Evolutionary conservation across 768 basidiomycete species (phyloP).

Genomic region (Lactarius vividus): DNA sequence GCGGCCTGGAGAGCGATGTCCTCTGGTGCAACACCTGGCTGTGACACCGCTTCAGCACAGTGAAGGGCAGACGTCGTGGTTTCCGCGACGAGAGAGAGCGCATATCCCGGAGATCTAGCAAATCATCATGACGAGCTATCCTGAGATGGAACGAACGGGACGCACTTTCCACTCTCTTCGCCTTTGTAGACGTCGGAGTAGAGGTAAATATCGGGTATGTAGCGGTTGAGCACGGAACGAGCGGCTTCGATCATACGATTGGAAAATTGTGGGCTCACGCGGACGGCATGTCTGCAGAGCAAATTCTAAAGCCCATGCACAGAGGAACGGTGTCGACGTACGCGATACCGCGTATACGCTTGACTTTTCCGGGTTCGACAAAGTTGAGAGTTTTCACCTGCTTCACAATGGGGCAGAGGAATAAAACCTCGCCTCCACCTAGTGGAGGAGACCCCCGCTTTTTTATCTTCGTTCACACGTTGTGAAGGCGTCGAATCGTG

Average conservation of each 20-base stretch:
- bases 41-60: conserved; percentile 82
- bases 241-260: conserved; percentile 97
- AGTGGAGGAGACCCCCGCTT: conserved; percentile 88
- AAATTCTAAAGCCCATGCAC: conserved; percentile 4
- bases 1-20: conserved; percentile 86
- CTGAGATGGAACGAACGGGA: conserved; percentile 14
- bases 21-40: conserved; percentile 84
- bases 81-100: conserved; percentile 84
- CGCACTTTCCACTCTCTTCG: conserved; percentile 94
- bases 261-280: conserved; percentile 95
- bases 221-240: conserved; percentile 89
- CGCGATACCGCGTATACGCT: conserved; percentile 94
- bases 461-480: conserved; percentile 66
- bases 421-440: conserved; percentile 92
- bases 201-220: conserved; percentile 96
- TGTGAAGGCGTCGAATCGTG: background rate
- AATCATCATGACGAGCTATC: background rate
- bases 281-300: conserved; percentile 77
- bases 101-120: conserved; percentile 91
- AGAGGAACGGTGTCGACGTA: conserved; percentile 42
- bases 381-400: conserved; percentile 93
- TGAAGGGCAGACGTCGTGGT: conserved; percentile 89
- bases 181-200: conserved; percentile 99
- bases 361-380: conserved; percentile 86
- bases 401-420: conserved; percentile 89